Conservation (phyloP, 202 grass and related monocot genomes). For the Carex arenaria region DNA sequence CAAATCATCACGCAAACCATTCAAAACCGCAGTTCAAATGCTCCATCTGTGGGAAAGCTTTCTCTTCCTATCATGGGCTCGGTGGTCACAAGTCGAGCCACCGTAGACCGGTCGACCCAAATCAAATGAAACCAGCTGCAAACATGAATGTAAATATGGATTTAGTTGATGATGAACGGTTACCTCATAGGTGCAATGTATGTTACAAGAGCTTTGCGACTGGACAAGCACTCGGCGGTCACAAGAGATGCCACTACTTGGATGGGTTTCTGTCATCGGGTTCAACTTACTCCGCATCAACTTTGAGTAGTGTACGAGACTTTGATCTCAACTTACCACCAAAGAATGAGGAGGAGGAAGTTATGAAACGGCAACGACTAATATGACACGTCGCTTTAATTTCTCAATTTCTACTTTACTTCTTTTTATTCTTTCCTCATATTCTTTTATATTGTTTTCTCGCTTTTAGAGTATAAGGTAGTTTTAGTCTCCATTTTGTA, state of each 20-base stretch:
- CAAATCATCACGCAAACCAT: neutral
- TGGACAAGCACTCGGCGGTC: conserved; percentile 56
- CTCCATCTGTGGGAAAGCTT: conserved; percentile 72
- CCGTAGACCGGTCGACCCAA: conserved; percentile 35
- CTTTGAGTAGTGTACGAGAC: conserved; percentile 37
- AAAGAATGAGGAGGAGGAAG: conserved; percentile 51
- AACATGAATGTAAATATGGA: neutral
- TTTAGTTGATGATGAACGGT: neutral
- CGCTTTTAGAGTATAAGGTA: neutral
- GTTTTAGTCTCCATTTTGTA: neutral
- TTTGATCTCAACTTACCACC: conserved; percentile 79
- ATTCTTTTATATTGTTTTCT: neutral
- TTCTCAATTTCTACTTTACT: neutral
- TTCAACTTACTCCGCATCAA: conserved; percentile 1
- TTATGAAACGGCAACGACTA: conserved; percentile 37
- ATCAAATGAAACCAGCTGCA: neutral
- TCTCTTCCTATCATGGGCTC: conserved; percentile 87
- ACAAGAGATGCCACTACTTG: conserved; percentile 47
- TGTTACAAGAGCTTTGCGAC: conserved; percentile 63
- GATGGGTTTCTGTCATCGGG: conserved; percentile 21
- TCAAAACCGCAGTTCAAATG: conserved; percentile 45
- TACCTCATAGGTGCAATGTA: conserved; percentile 69
- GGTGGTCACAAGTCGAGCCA: conserved; percentile 99
- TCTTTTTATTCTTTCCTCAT: neutral
- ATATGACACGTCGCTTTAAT: neutral